Evolutionary conservation across 2,329 filamentous ascomycete species (phyloP), one percentile per base, ranked within the genome.

Genomic region (Fusarium oligoseptatum): DNA sequence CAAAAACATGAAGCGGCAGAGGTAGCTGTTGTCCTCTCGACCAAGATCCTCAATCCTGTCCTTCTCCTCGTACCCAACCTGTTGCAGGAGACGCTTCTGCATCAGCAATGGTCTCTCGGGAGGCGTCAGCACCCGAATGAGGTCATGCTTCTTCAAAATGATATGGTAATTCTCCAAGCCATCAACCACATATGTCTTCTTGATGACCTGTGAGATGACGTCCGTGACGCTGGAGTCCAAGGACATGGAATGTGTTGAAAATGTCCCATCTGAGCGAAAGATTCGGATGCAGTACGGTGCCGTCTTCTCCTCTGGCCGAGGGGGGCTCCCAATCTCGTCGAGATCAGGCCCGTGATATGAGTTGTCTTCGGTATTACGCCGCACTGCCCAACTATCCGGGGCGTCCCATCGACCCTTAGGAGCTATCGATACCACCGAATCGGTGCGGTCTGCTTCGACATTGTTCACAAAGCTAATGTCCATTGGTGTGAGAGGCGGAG

Each of bases 361-460:
- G 71, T 88, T 89, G 64, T 94, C 93, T 76, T 95, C 92, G 9
- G 89, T 90, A 52, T 88, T 88, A 70, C 91, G 92, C 76, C 94
- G 94, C 29, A 98, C 96, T 60, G 94, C 95, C 97, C 97, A 99
- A 81, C 95, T 98, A 82, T 98, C 96, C 1, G 97, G 96, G 4
- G 95, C 95, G 82, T 97, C 94, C 96, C 96, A 99, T 4, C 91
- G 90, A 2, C 92, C 91, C 65, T 86, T 86, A 3, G 84, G 84
- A 3, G 79, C 67, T 34, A 77, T 77, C 20, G 82, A 82, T 32
- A 78, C 70, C 27, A 81, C 70, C 20, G 81, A 81, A 43, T 83
- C 81, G 29, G 79, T 76, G 55, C 80, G 83, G 27, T 89, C 87
- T 32, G 83, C 81, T 39, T 89, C 87, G 32, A 84, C 73, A 20